Conservation (phyloP, 495 filamentous ascomycete genomes). For the Cenococcum geophilum region DNA sequence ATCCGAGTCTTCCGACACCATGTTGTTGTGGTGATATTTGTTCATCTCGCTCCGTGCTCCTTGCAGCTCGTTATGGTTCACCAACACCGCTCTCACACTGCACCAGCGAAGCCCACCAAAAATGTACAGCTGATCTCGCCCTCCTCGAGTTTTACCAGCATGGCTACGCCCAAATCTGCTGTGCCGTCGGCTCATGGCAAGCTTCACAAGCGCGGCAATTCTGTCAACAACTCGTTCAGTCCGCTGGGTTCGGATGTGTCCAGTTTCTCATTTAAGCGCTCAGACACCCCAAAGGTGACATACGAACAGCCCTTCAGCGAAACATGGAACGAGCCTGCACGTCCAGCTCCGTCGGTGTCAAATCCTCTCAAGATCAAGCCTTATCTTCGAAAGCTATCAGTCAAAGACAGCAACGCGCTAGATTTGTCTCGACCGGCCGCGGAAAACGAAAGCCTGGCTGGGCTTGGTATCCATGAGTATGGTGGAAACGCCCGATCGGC, state of each 20-base stretch:
- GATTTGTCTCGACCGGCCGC: constrained; percentile 51
- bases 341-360: constrained; percentile 16
- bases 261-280: constrained; percentile 32
- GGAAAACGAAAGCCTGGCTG: constrained; percentile 51
- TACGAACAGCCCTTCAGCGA: constrained; percentile 32
- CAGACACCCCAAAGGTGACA: constrained; percentile 35
- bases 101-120: not conserved
- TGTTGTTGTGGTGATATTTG: constrained; percentile 2
- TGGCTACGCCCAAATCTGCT: constrained; percentile 16
- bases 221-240: constrained; percentile 26
- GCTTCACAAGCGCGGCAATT: constrained; percentile 40
- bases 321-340: constrained; percentile 8
- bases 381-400: constrained; percentile 50
- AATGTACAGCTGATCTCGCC: constrained; percentile 2
- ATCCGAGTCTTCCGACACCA: not conserved
- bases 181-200: constrained; percentile 29
- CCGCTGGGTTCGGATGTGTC: constrained; percentile 15
- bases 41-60: not conserved
- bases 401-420: constrained; percentile 45
- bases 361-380: constrained; percentile 50
- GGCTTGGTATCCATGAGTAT: constrained; percentile 49
- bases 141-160: constrained; percentile 3
- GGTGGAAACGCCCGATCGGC: constrained; percentile 38
- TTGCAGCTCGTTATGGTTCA: constrained; percentile 5
- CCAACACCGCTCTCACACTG: constrained; percentile 5